These are phyloP conservation scores for Yarrowia sp. DNA, from an alignment of 805 yeast genomes.

Conservation along the genomic window DNA sequence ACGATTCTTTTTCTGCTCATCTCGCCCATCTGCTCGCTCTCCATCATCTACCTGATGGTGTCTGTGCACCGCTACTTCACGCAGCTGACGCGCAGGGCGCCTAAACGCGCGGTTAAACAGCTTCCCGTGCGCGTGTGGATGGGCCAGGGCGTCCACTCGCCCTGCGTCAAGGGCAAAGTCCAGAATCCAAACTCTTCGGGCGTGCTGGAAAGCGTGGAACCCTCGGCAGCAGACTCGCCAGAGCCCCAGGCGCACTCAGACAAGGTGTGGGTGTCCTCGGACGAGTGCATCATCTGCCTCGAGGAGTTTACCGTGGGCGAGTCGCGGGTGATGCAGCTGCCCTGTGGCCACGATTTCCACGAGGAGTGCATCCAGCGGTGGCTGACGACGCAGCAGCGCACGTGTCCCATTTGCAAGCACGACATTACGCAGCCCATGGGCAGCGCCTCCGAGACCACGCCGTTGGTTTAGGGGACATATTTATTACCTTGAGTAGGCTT, in stretches of 20 bases:
- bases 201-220: background rate
- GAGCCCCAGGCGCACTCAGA: conserved; percentile 29
- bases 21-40: conserved; percentile 43
- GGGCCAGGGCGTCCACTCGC: conserved; percentile 10
- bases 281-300: conserved; percentile 60
- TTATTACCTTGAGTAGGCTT: no score
- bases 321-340: conserved; percentile 51
- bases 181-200: background rate
- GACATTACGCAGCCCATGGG: conserved; percentile 36
- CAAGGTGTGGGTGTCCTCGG: conserved; percentile 45
- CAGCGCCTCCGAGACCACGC: background rate
- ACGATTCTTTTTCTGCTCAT: conserved; percentile 42
- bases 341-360: conserved; percentile 63
- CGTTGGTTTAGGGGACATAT: conserved; percentile 14
- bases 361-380: conserved; percentile 57
- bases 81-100: conserved; percentile 41
- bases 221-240: background rate
- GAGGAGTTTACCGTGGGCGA: conserved; percentile 51
- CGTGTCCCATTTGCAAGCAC: conserved; percentile 60
- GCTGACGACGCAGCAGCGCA: conserved; percentile 53
- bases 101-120: conserved; percentile 40
- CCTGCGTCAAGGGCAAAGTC: background rate
- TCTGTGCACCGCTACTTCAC: conserved; percentile 40
- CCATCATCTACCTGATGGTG: conserved; percentile 40
- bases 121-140: conserved; percentile 42